Evolutionary conservation across 1,139 yeast species (phyloP).

Genomic region (Sugiyamaella novakii): DNA sequence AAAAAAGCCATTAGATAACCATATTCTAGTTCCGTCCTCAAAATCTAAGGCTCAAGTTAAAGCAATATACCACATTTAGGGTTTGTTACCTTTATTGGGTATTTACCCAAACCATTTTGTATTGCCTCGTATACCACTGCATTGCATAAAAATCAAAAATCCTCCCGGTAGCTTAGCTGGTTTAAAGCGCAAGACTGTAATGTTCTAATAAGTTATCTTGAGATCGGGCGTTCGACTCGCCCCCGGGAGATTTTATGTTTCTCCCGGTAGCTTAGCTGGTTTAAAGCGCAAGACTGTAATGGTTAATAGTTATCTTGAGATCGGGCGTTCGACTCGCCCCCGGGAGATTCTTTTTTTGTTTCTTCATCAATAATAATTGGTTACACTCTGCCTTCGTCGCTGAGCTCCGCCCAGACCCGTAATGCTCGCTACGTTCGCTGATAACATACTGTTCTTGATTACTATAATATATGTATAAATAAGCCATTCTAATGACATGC

Average conservation of each 20-base stretch:
- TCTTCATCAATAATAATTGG: too few relatives aligned
- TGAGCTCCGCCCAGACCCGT: too few relatives aligned
- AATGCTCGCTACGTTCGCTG: too few relatives aligned
- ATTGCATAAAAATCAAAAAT: constrained; percentile 1
- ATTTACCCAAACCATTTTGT: too few relatives aligned
- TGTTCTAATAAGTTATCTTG: constrained; percentile 59
- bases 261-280: constrained; percentile 77
- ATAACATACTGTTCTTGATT: too few relatives aligned
- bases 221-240: constrained; percentile 87
- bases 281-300: constrained; percentile 69
- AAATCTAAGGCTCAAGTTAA: too few relatives aligned
- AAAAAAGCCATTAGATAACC: too few relatives aligned
- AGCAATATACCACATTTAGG: too few relatives aligned
- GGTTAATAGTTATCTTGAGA: constrained; percentile 64
- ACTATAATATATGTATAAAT: too few relatives aligned
- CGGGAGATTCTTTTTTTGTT: constrained; percentile 56
- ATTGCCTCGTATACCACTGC: background rate
- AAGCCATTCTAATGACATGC: constrained; percentile 51
- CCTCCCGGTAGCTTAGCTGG: constrained; percentile 77
- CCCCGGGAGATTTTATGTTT: constrained; percentile 64
- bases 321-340: constrained; percentile 88
- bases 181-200: constrained; percentile 68
- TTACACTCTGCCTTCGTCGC: too few relatives aligned
- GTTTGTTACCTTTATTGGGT: too few relatives aligned
- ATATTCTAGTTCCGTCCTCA: too few relatives aligned